phyloP scores from a whole-genome alignment of 1,284 basidiomycete species.

The Volvariella surrecta region DNA sequence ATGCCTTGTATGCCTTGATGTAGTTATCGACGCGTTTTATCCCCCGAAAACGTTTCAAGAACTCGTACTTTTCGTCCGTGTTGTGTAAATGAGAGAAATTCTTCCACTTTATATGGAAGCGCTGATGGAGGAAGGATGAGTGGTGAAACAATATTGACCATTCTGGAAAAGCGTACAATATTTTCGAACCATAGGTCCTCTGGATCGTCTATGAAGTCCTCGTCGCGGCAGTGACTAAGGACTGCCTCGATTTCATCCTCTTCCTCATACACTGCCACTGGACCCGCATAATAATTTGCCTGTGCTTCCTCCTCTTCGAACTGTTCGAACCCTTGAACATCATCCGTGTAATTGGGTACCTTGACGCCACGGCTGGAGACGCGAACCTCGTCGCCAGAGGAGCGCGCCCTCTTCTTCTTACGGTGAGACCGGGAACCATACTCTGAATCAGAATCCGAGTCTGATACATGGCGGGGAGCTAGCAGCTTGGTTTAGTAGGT shows the following conservation, averaged over 20 bases:
- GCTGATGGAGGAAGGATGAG: constrained; percentile 35
- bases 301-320: constrained; percentile 52
- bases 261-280: constrained; percentile 46
- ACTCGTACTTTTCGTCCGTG: constrained; percentile 95
- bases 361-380: constrained; percentile 76
- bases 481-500: constrained; percentile 24
- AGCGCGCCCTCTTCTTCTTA: constrained; percentile 61
- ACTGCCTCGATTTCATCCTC: constrained; percentile 90
- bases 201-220: constrained; percentile 65
- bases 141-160: constrained; percentile 8
- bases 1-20: constrained; percentile 80
- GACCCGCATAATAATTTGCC: constrained; percentile 45
- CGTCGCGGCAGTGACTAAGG: constrained; percentile 74
- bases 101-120: constrained; percentile 96
- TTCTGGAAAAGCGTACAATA: constrained; percentile 47
- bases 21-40: constrained; percentile 99
- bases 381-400: constrained; percentile 61
- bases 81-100: constrained; percentile 92
- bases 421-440: constrained; percentile 83
- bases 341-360: constrained; percentile 81
- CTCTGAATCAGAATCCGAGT: constrained; percentile 80
- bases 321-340: constrained; percentile 75
- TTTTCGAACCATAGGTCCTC: constrained; percentile 82
- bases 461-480: constrained; percentile 35
- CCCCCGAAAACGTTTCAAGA: constrained; percentile 87